phyloP scores from a whole-genome alignment of 108 stramenopile genomes.

The Stephanodiscus triporus region DNA sequence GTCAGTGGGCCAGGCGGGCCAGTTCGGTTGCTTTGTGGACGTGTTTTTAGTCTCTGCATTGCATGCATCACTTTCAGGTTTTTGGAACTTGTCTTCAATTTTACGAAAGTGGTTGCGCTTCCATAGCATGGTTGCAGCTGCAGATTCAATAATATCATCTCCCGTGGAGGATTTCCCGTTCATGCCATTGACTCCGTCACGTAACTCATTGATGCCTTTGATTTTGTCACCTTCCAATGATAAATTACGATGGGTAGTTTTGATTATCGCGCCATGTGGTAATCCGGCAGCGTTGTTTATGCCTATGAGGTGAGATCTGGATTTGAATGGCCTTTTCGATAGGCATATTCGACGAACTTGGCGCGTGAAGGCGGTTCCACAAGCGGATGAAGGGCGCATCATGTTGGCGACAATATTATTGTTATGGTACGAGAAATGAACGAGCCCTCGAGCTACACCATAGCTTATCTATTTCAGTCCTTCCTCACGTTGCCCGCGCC shows the following conservation, averaged over 20 bases:
- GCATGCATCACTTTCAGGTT: constrained; percentile 4
- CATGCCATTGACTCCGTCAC: background rate
- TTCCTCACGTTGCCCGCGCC: too few relatives aligned
- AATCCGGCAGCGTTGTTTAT: background rate
- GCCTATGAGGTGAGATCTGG: background rate
- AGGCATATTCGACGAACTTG: background rate
- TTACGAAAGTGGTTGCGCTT: constrained; percentile 34
- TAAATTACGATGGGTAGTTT: background rate
- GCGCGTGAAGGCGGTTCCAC: background rate
- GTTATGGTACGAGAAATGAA: too few relatives aligned
- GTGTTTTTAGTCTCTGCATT: background rate
- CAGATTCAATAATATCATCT: constrained; percentile 28
- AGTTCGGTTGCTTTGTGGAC: background rate
- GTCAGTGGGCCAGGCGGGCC: background rate
- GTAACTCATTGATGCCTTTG: background rate
- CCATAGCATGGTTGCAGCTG: constrained; percentile 39
- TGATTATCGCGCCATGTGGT: background rate
- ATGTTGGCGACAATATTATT: background rate
- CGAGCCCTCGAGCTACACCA: too few relatives aligned
- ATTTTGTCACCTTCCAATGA: background rate
- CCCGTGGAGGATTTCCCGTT: background rate
- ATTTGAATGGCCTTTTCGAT: background rate
- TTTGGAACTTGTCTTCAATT: constrained; percentile 33
- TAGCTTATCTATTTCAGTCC: too few relatives aligned
- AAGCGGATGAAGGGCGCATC: background rate